Base-by-base conservation (phyloP, 345 rosid genomes). In the Populus nigra region DNA sequence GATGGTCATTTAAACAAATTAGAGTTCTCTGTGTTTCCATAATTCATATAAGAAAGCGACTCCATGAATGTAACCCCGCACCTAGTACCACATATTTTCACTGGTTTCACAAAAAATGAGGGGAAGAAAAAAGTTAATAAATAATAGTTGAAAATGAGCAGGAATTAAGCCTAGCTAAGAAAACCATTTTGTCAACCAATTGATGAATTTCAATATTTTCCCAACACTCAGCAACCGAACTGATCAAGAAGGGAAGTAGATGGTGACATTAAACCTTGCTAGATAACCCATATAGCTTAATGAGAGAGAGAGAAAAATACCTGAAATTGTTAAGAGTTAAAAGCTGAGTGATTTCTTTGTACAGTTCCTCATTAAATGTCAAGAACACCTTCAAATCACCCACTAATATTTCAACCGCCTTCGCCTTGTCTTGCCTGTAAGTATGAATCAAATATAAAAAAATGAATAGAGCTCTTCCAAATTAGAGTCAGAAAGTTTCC, bases 291-390 rank as follows among this genome's bases (percentile, higher is more conserved):
- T 43, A 31, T 25, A 68, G 29, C 47, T 22, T 53, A 65, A 22
- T 15, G 47, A 23, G 76, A 5, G 1, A 36, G 57, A 61, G 43
- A 31, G 36, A 8, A 39, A 78, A 73, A 62, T 77, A 92, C 99
- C 99, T 90, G 82, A 95, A 95, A 81, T 95, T 91, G 65, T 79
- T 87, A 22, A 95, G 91, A 59, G 97, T 91, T 39, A 95, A 85
- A 57, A 95, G 94, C 78, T 91, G 99, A 71, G 98, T 95, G 73
- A 95, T 91, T 78, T 94, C 98, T 85, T 91, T 93, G 83, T 85
- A 94, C 73, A 94, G 88, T 13, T 91, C 98, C 79, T 91, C 98
- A 76, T 90, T 91, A 83, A 93, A 93, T 4, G 97, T 88, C 2
- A 95, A 88, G 77, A 94, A 93, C 47, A 91, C 92, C 78, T 93